Conservation (phyloP, 495 filamentous ascomycete genomes). For the Annulohypoxylon bovei region DNA sequence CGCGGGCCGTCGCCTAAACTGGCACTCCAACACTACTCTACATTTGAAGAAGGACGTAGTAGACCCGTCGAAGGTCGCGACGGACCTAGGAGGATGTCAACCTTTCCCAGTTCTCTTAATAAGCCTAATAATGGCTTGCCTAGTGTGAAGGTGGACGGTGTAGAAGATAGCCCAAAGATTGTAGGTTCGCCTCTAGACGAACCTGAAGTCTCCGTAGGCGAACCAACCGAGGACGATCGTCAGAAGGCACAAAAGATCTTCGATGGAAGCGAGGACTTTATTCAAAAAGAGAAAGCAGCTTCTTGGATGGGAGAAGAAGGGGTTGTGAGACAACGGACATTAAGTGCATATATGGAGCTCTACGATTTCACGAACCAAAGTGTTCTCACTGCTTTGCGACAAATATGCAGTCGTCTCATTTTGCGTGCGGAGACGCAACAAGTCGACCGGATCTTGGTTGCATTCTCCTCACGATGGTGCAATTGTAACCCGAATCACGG, state of each 20-base stretch:
- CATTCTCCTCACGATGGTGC: constrained; percentile 90
- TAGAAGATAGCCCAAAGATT: constrained; percentile 40
- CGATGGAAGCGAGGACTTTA: constrained; percentile 83
- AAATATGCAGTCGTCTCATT: constrained; percentile 82
- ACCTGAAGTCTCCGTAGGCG: constrained; percentile 56
- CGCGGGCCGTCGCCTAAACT: constrained; percentile 26
- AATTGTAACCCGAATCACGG: constrained; percentile 93
- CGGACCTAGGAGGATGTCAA: constrained; percentile 34
- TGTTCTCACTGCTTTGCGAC: constrained; percentile 80
- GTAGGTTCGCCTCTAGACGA: constrained; percentile 58
- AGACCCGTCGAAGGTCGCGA: constrained; percentile 13
- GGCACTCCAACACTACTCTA: constrained; percentile 27
- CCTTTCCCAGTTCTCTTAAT: constrained; percentile 43
- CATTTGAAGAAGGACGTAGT: constrained; percentile 21
- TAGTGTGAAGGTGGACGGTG: constrained; percentile 57
- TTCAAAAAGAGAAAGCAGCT: constrained; percentile 79
- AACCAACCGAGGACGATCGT: constrained; percentile 71
- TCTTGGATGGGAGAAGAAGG: constrained; percentile 88
- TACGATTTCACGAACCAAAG: constrained; percentile 88
- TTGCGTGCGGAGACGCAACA: constrained; percentile 96
- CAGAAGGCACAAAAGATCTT: constrained; percentile 83
- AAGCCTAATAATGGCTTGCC: constrained; percentile 61
- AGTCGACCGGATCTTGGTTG: constrained; percentile 90
- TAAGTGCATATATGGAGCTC: constrained; percentile 89
- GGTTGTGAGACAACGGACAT: constrained; percentile 68